phyloP scores from a whole-genome alignment of 306 rosid genomes.

The Trifolium dubium region DNA sequence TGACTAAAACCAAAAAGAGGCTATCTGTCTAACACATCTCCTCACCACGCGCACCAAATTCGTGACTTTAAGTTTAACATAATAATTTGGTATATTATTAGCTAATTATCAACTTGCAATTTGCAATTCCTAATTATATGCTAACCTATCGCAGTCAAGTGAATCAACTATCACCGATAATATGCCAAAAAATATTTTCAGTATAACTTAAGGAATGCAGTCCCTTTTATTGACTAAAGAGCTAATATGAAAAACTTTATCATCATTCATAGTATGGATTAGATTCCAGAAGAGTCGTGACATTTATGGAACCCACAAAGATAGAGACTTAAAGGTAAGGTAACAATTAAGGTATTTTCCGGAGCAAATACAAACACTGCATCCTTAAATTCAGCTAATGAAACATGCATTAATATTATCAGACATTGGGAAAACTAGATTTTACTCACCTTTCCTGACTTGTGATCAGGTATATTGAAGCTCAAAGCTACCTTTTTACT shows the following conservation, averaged over 20 bases:
- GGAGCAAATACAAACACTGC: slow-evolving; percentile 25
- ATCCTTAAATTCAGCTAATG: slow-evolving; percentile 14
- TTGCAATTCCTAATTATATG: not conserved
- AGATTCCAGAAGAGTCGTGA: not conserved
- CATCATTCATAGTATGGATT: slow-evolving; percentile 10
- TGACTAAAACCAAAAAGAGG: not conserved
- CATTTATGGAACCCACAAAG: slow-evolving; percentile 27
- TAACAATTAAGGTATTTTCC: slow-evolving; percentile 22
- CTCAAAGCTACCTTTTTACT: slow-evolving; percentile 72
- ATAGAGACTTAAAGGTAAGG: slow-evolving; percentile 11
- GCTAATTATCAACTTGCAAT: slow-evolving; percentile 27
- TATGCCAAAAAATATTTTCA: slow-evolving; percentile 26
- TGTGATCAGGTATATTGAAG: slow-evolving; percentile 92
- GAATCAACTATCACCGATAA: slow-evolving; percentile 18
- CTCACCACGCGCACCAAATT: not conserved
- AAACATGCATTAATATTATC: slow-evolving; percentile 18
- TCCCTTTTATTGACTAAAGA: slow-evolving; percentile 9
- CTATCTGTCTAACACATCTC: slow-evolving; percentile 1
- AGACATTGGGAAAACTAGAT: not conserved
- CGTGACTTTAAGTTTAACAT: slow-evolving; percentile 9
- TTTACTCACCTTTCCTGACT: slow-evolving; percentile 88
- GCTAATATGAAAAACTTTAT: not conserved
- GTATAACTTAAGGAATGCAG: not conserved
- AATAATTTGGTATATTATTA: slow-evolving; percentile 1
- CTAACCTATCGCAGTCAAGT: slow-evolving; percentile 21